These are phyloP conservation scores for Macrophomina phaseolina DNA, from an alignment of 2,329 filamentous ascomycete genomes.

Conservation along the genomic window DNA sequence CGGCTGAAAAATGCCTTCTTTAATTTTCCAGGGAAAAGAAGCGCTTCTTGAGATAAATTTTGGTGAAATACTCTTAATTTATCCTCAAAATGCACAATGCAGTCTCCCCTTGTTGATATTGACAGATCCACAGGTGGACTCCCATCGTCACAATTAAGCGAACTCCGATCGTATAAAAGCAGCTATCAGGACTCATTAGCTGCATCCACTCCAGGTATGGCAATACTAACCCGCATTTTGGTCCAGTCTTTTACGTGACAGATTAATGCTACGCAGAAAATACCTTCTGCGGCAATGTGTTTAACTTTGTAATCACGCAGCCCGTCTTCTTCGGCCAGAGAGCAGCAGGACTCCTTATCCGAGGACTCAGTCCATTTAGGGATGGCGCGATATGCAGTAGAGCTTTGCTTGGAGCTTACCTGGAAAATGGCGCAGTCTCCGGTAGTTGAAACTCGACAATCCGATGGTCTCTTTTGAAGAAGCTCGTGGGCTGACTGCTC, in stretches of 20 bases:
- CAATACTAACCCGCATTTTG: background rate
- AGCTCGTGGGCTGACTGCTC: background rate
- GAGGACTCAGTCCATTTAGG: background rate
- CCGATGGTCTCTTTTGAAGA: background rate
- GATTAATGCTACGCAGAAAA: conserved; percentile 3
- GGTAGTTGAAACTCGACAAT: background rate
- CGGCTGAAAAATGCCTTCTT: conserved; percentile 7
- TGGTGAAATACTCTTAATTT: background rate
- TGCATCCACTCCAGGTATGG: background rate
- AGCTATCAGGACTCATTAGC: background rate
- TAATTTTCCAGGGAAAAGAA: background rate
- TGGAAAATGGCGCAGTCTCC: background rate
- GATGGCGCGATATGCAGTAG: background rate
- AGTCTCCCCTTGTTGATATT: conserved; percentile 2
- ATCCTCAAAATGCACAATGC: background rate
- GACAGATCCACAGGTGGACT: background rate
- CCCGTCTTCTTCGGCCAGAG: background rate
- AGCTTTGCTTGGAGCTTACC: background rate
- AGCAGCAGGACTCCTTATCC: background rate
- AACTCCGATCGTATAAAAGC: background rate
- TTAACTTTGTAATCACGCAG: background rate
- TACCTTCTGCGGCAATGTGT: background rate
- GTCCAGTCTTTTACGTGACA: background rate
- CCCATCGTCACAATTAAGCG: background rate
- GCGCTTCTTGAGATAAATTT: background rate